Evolutionary conservation across 139 green algal species (phyloP).

Genomic region (Pycnococcus provasolii): DNA sequence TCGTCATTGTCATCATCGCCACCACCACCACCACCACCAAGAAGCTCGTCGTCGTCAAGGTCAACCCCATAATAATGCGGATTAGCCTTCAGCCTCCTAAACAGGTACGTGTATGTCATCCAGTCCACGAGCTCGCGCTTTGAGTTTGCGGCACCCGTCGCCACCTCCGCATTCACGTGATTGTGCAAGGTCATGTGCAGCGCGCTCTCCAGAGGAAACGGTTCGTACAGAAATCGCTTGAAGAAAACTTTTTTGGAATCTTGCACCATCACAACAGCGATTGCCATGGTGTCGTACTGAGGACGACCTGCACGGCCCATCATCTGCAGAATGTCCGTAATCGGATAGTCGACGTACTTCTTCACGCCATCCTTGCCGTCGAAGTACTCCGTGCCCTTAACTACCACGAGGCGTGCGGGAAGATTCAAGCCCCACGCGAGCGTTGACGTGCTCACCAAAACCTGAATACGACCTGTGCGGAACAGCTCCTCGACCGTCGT

Average conservation of each 20-base stretch:
- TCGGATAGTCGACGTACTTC: constrained; percentile 92
- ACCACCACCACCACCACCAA: too few species aligned
- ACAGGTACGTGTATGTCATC: constrained; percentile 95
- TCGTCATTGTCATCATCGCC: too few species aligned
- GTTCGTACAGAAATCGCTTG: constrained; percentile 98
- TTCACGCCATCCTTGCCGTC: constrained; percentile 45
- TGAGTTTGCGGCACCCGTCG: constrained; percentile 26
- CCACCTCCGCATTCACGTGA: constrained; percentile 43
- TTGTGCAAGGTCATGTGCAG: constrained; percentile 57
- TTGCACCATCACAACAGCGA: constrained; percentile 93
- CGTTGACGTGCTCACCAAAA: constrained; percentile 80
- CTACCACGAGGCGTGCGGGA: constrained; percentile 83
- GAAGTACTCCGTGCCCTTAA: constrained; percentile 97
- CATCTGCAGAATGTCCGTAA: constrained; percentile 94
- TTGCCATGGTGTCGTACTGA: constrained; percentile 79
- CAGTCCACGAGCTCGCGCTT: constrained; percentile 86
- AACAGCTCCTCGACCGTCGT: constrained; percentile 76
- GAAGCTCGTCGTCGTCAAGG: constrained; percentile 39
- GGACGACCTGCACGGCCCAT: constrained; percentile 76
- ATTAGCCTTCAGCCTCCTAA: constrained; percentile 64
- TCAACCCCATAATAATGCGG: constrained; percentile 45
- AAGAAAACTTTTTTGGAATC: constrained; percentile 98
- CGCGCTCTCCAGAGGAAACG: constrained; percentile 89
- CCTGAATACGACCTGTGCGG: constrained; percentile 77
- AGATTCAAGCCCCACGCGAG: constrained; percentile 94